phyloP scores from a whole-genome alignment of 805 yeast species.

The Suhomyces faveliae region DNA sequence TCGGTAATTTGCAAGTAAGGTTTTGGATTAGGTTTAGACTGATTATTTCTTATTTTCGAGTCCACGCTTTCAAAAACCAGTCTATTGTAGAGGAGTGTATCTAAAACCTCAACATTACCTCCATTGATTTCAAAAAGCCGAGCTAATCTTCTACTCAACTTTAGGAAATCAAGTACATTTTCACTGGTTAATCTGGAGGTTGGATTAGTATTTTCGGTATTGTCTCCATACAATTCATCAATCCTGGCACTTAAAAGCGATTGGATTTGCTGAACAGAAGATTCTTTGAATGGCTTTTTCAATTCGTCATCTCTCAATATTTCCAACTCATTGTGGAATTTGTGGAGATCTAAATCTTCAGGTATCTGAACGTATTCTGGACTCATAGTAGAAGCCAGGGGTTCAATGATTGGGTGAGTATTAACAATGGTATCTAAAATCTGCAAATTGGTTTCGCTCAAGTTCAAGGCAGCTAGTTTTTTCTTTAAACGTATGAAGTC shows the following conservation, averaged over 20 bases:
- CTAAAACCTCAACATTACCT: slow-evolving; percentile 57
- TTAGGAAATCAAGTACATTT: slow-evolving; percentile 16
- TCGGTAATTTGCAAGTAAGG: slow-evolving; percentile 20
- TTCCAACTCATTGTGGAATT: slow-evolving; percentile 17
- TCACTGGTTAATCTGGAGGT: slow-evolving; percentile 14
- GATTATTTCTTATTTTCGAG: neutral
- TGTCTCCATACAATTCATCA: slow-evolving; percentile 14
- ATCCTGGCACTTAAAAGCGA: slow-evolving; percentile 15
- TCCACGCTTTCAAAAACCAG: neutral
- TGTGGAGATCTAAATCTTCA: slow-evolving; percentile 16
- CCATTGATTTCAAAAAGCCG: slow-evolving; percentile 51
- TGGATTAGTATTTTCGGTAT: slow-evolving; percentile 1
- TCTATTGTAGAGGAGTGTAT: slow-evolving; percentile 48
- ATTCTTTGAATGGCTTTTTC: slow-evolving; percentile 8
- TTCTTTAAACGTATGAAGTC: slow-evolving; percentile 7
- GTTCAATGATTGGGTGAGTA: neutral
- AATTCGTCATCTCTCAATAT: slow-evolving; percentile 15
- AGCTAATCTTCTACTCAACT: slow-evolving; percentile 15
- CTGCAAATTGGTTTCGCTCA: slow-evolving; percentile 7
- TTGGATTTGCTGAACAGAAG: slow-evolving; percentile 13
- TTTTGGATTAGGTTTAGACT: neutral
- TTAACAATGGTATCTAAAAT: slow-evolving; percentile 8
- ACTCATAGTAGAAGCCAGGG: neutral
- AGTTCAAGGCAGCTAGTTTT: slow-evolving; percentile 3
- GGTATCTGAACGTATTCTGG: slow-evolving; percentile 16